Base-by-base conservation (phyloP, 805 yeast genomes). In the Lipomyces spencermartinsiae region DNA sequence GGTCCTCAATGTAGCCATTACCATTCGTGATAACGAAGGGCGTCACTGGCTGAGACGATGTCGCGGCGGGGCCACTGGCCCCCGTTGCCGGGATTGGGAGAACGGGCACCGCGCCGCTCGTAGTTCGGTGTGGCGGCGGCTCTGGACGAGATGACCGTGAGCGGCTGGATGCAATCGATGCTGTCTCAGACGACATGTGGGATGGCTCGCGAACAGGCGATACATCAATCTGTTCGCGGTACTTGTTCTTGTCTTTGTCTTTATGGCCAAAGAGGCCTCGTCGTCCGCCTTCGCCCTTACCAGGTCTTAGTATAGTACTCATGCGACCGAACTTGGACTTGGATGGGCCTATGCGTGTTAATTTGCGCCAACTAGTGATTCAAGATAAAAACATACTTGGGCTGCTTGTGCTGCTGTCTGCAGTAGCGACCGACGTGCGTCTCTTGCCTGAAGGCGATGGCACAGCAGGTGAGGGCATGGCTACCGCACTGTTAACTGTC, bases 241-340 rank as follows among this genome's bases (percentile, higher is more conserved):
- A 46, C 19, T 57, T 54, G 31, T 51, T 56, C 54, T 68, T 65
- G 62, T 68, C 69, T 43, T 72, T 67, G 31, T 56, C 55, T 29
- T 60, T 62, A 35, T 65, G 59, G 19, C 65, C 55, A 12, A 66
- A 63, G 55, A 72, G 72, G 25, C 71, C 37, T 14, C 73, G 63
- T 2, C 69, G 69, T 8, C 75, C 68, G 29, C 67, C 62, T 35
- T 54, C 29, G 19, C 29, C 9, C 29, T 65, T 62, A 31, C 63
- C 39, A 25, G 66, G 56, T 54, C 71, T 60, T 19, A 68, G 51
- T 3, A 68, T 67, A 1, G 71, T 65, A 53, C 63, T 60, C 66
- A 68, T 59, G 33, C 71, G 59, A 29, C 66, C 57, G 43, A 67
- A 67, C 29, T 65, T 53, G 9, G 49, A 43, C 49, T 5, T 43